These are phyloP conservation scores for Cenococcum geophilum DNA, from an alignment of 495 filamentous ascomycete genomes.

Conservation along the genomic window DNA sequence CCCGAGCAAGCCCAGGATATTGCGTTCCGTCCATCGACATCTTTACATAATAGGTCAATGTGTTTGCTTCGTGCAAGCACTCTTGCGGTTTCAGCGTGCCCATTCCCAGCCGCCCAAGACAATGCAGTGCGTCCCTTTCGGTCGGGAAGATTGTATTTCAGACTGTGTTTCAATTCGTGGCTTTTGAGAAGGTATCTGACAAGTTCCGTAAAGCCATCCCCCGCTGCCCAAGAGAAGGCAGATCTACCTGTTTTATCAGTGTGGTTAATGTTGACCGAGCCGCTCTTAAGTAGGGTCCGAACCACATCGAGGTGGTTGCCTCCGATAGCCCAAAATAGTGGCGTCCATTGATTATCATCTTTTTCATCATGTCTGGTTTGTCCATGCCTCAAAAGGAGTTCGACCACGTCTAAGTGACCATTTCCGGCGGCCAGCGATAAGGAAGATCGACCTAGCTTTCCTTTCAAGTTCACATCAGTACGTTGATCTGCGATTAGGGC, in stretches of 20 bases:
- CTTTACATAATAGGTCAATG: constrained; percentile 11
- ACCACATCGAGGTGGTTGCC: neutral
- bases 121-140: neutral
- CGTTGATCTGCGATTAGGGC: neutral
- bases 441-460: neutral
- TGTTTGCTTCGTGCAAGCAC: neutral
- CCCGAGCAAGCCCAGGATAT: constrained; percentile 14
- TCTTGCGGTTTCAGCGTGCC: neutral
- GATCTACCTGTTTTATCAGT: neutral
- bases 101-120: neutral
- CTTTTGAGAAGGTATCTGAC: constrained; percentile 5
- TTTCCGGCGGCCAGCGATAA: neutral
- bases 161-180: constrained; percentile 11
- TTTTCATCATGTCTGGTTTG: neutral
- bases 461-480: neutral
- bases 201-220: neutral
- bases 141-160: constrained; percentile 25
- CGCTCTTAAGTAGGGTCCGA: neutral
- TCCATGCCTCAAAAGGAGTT: neutral
- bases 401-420: neutral
- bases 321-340: neutral
- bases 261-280: neutral
- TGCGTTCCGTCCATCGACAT: constrained; percentile 11
- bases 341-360: neutral
- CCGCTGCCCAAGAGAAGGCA: constrained; percentile 9